Percentiles rank a stretch among this genome's conserved stretches.
Evolutionary conservation across 257 asterid species (phyloP).

Genomic region (Solanum clarkiae): DNA sequence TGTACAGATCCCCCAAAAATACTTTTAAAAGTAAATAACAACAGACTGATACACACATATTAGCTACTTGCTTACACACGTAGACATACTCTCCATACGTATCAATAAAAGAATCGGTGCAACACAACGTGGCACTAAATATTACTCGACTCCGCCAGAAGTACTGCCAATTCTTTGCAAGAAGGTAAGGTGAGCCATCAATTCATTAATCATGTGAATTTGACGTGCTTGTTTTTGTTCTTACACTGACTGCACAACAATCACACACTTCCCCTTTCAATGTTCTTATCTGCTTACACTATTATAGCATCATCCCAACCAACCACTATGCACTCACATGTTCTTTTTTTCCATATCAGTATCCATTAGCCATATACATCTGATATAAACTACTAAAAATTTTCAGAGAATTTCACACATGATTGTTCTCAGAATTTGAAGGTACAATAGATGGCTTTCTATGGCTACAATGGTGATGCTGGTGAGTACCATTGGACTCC

Average conservation of each 20-base stretch:
- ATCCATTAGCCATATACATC: background rate
- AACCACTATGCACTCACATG: background rate
- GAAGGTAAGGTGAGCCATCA: background rate
- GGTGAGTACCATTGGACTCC: conserved; percentile 29
- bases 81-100: background rate
- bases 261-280: background rate
- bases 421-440: background rate
- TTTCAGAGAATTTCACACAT: background rate
- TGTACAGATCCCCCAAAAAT: background rate
- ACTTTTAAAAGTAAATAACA: background rate
- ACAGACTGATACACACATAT: background rate
- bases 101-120: background rate
- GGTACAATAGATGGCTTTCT: conserved; percentile 36
- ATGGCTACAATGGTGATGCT: conserved; percentile 23
- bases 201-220: background rate
- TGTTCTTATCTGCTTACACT: background rate
- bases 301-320: background rate
- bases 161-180: background rate
- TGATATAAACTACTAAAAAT: background rate
- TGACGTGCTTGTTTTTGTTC: conserved; percentile 1
- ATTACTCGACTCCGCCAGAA: background rate
- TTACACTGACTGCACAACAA: background rate
- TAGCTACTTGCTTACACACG: background rate
- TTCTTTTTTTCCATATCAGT: background rate
- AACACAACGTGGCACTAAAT: background rate